Percentiles rank a stretch among this genome's conserved stretches.
These are phyloP conservation scores for Cymbopogon citratus DNA, from an alignment of 176 grass and related monocot genomes.

Conservation along the genomic window DNA sequence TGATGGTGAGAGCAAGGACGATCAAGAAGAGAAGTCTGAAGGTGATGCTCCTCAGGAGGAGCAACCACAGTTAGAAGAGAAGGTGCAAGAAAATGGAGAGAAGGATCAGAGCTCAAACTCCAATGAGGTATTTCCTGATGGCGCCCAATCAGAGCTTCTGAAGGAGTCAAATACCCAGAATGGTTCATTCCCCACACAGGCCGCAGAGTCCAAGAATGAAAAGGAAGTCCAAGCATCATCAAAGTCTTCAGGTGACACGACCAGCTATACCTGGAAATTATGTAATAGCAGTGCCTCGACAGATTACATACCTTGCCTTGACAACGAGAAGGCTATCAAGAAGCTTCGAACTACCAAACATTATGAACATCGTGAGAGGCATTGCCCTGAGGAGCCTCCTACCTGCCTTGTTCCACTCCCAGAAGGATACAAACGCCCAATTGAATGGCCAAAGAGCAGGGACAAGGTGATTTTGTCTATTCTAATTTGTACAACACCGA, in stretches of 20 bases:
- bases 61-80: slow-evolving; percentile 47
- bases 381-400: slow-evolving; percentile 80
- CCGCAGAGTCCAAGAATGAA: slow-evolving; percentile 79
- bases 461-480: slow-evolving; percentile 64
- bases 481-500: slow-evolving; percentile 11
- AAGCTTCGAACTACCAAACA: slow-evolving; percentile 78
- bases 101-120: slow-evolving; percentile 39
- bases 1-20: slow-evolving; percentile 35
- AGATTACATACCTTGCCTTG: slow-evolving; percentile 99
- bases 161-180: slow-evolving; percentile 78
- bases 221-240: slow-evolving; percentile 52
- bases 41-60: slow-evolving; percentile 21
- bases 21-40: slow-evolving; percentile 44
- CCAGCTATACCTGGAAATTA: slow-evolving; percentile 75
- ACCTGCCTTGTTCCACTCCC: slow-evolving; percentile 89
- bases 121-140: slow-evolving; percentile 62
- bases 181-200: slow-evolving; percentile 75
- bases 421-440: slow-evolving; percentile 60
- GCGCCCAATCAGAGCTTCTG: slow-evolving; percentile 73
- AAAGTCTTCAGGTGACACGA: slow-evolving; percentile 32
- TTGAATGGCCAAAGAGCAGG: slow-evolving; percentile 83
- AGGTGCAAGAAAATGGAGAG: slow-evolving; percentile 53
- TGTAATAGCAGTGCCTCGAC: slow-evolving; percentile 50
- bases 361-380: slow-evolving; percentile 94
- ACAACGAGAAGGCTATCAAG: slow-evolving; percentile 90